Base-by-base conservation (phyloP, 1,139 yeast genomes). In the Yueomyces sp. region DNA sequence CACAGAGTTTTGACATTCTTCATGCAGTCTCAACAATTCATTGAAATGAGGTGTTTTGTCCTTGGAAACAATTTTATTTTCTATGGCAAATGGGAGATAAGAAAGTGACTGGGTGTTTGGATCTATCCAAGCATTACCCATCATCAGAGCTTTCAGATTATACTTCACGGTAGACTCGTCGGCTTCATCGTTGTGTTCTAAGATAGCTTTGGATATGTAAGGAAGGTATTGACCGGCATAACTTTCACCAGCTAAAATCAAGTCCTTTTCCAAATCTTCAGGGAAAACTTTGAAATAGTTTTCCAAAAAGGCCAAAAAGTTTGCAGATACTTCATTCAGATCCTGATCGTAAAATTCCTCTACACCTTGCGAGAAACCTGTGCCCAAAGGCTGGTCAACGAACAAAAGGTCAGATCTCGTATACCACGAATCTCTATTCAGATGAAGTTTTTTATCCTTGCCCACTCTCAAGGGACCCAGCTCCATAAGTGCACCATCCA, bases 151-250 rank as follows among this genome's bases (percentile, higher is more conserved):
- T 48, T 73, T 69, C 44, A 89, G 59, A 45, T 79, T 68, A 48
- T 74, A 65, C 1, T 52, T 48, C 11, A 50, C 47, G 25, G 59
- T 52, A 1, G 51, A 53, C 3, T 50, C 41, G 1, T 49, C 48
- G 1, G 36, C 46, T 5, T 64, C 52, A 40, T 65, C 62, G 55
- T 78, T 76, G 41, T 72, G 61, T 1, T 72, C 65, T 43, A 76
- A 54, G 19, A 89, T 70, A 1, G 76, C 78, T 40, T 73, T 65
- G 0, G 93, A 94, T 46, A 89, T 74, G 60, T 82, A 85, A 1
- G 98, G 98, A 45, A 91, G 82, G 60, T 86, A 91, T 60, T 91
- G 97, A 27, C 99, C 99, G 1, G 98, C 97, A 65, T 81, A 93
- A 52, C 95, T 84, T 64, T 91, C 98, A 28, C 99, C 99, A 0